Base-by-base conservation (phyloP, 768 basidiomycete species). In the Coprinellus micaceus region DNA sequence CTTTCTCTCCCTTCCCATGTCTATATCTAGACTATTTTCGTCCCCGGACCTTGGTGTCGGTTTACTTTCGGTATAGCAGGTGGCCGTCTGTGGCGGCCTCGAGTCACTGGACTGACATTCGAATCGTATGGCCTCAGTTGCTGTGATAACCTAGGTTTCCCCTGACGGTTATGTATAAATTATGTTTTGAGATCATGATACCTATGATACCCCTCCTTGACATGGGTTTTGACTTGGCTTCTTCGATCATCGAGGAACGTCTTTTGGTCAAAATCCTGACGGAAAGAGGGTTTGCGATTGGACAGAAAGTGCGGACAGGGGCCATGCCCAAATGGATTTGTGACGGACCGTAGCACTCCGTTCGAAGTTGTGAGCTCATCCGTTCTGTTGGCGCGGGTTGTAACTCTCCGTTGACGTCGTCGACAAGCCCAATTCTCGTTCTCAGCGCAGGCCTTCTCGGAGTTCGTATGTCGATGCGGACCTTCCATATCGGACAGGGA, bases 381-480 rank as follows among this genome's bases (percentile, higher is more conserved):
- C n/a, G n/a, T n/a, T n/a, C n/a, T n/a, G 33, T 13, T 33, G 33
- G 33, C 33, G 33, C 33, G 13, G 13, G 33, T 33, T 33, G 33
- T 13, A 33, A 33, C 33, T 33, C 17, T 22, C 41, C 45, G 12
- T 47, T 21, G 25, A 47, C 45, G 21, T 47, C 45, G 45, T 17
- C 30, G 33, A 37, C 49, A 6, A 13, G 19, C 36, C 21, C n/a
- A 7, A 13, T 26, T 30, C 25, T 24, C 39, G 24, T n/a, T 43
- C 26, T 45, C 56, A 11, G 43, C 49, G 24, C 21, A 24, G 26
- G 19, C 13, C 19, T 30, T 51, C 44, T 54, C 39, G 51, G 50
- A 45, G 17, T 52, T 52, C 51, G 43, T 26, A 57, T 57, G 56
- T 46, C 49, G 13, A 25, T 41, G 49, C 56, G 56, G 30, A 40